These are phyloP conservation scores for Suhomyces anneliseae DNA, from an alignment of 1,139 yeast species.

Conservation along the genomic window DNA sequence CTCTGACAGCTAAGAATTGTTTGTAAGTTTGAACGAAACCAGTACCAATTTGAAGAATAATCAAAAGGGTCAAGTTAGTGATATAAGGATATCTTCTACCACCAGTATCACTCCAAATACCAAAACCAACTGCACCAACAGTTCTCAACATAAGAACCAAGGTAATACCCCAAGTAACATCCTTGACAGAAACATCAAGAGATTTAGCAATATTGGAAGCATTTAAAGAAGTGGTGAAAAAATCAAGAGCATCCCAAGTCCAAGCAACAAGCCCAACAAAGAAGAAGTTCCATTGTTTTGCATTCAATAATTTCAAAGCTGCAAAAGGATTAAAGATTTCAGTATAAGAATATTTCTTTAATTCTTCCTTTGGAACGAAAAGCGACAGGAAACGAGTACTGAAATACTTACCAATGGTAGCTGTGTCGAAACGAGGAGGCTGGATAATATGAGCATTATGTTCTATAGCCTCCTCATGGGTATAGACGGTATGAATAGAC, in stretches of 20 bases:
- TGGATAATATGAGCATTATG: conserved; percentile 35
- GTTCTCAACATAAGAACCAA: conserved; percentile 47
- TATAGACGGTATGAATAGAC: conserved; percentile 10
- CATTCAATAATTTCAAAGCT: conserved; percentile 28
- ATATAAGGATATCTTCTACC: conserved; percentile 45
- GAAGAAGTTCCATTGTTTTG: conserved; percentile 39
- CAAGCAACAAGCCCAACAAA: conserved; percentile 37
- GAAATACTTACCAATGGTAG: conserved; percentile 27
- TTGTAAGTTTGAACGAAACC: conserved; percentile 39
- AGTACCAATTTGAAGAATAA: conserved; percentile 40
- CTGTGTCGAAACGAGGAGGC: conserved; percentile 32
- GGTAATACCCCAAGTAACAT: conserved; percentile 46
- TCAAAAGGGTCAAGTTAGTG: conserved; percentile 29
- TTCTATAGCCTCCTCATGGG: conserved; percentile 16
- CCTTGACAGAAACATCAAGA: conserved; percentile 27
- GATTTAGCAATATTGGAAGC: conserved; percentile 30
- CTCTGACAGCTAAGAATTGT: conserved; percentile 42
- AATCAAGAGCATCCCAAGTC: conserved; percentile 49
- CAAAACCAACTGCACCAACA: conserved; percentile 42
- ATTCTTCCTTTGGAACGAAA: conserved; percentile 33
- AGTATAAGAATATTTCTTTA: conserved; percentile 24
- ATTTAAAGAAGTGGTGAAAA: conserved; percentile 39
- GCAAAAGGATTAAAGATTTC: conserved; percentile 39
- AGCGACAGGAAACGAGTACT: conserved; percentile 33
- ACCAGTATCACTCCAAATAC: conserved; percentile 36